Percentiles rank a stretch among this genome's conserved stretches.
Conservation (phyloP, 148 eudicot species). For the Gaultheria prostrata region DNA sequence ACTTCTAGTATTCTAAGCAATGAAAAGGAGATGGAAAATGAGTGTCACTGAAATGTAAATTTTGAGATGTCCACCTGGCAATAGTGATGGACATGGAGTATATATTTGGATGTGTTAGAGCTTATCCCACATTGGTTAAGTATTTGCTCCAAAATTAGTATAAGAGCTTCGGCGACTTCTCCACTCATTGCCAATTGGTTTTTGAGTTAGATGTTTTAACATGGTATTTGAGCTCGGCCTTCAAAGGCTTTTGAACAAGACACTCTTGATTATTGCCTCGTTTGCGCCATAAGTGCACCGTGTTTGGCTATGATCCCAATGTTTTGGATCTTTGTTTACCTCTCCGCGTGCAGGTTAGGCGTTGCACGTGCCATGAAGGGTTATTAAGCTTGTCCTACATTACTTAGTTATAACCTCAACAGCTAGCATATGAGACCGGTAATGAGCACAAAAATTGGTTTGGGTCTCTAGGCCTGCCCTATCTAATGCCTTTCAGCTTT, state of each 20-base stretch:
- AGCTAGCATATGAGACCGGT: background rate
- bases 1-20: background rate
- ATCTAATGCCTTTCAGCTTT: too few relatives aligned
- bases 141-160: background rate
- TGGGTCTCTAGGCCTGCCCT: too few relatives aligned
- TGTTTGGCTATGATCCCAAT: background rate
- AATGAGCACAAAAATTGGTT: too few relatives aligned
- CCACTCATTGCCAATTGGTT: background rate
- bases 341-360: background rate
- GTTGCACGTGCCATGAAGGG: background rate
- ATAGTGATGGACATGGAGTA: background rate
- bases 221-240: background rate
- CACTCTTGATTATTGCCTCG: background rate
- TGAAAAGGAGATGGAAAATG: background rate
- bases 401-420: background rate
- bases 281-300: background rate
- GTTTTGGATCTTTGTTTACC: background rate
- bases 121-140: background rate
- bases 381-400: background rate
- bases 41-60: background rate
- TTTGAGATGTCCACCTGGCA: background rate
- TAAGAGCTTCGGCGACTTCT: background rate
- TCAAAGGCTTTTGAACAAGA: background rate
- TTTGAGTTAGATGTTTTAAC: background rate
- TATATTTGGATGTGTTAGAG: background rate